These are phyloP conservation scores for Ogataea nonfermentans DNA, from an alignment of 805 yeast genomes.

Conservation along the genomic window DNA sequence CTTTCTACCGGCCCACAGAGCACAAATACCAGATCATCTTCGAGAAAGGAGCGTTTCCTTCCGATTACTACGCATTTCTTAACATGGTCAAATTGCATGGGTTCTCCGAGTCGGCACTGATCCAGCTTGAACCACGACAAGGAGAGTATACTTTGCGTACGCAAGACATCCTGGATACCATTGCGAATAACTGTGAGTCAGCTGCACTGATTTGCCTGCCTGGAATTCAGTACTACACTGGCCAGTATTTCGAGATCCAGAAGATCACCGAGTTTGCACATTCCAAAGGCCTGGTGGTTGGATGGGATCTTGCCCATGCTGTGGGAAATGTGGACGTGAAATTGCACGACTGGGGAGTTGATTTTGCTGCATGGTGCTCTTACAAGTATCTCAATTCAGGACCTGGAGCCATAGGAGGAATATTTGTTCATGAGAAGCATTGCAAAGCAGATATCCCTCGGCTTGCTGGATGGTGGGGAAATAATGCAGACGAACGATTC, in stretches of 20 bases:
- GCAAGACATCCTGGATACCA: conserved; percentile 55
- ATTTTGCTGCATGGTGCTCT: conserved; percentile 93
- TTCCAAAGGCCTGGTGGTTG: conserved; percentile 53
- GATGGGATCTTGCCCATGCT: conserved; percentile 97
- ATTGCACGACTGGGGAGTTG: conserved; percentile 87
- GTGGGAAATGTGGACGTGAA: conserved; percentile 79
- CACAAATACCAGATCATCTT: conserved; percentile 67
- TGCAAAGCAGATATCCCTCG: conserved; percentile 50
- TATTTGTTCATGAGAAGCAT: conserved; percentile 63
- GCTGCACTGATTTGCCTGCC: conserved; percentile 77
- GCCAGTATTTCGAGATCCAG: conserved; percentile 77
- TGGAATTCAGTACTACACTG: conserved; percentile 90
- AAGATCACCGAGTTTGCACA: conserved; percentile 68
- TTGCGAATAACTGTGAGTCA: conserved; percentile 55
- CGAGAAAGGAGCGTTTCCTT: conserved; percentile 88
- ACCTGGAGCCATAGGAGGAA: conserved; percentile 91
- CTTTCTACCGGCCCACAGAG: conserved; percentile 70
- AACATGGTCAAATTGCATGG: conserved; percentile 69
- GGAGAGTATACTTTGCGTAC: conserved; percentile 60
- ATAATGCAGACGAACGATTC: conserved; percentile 65
- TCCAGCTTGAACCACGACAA: conserved; percentile 61
- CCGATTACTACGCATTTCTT: conserved; percentile 83
- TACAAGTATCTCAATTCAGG: conserved; percentile 91
- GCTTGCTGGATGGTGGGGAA: conserved; percentile 98
- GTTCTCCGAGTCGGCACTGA: conserved; percentile 48